phyloP scores from a whole-genome alignment of 805 yeast genomes.

The Pichia phayaonensis region DNA sequence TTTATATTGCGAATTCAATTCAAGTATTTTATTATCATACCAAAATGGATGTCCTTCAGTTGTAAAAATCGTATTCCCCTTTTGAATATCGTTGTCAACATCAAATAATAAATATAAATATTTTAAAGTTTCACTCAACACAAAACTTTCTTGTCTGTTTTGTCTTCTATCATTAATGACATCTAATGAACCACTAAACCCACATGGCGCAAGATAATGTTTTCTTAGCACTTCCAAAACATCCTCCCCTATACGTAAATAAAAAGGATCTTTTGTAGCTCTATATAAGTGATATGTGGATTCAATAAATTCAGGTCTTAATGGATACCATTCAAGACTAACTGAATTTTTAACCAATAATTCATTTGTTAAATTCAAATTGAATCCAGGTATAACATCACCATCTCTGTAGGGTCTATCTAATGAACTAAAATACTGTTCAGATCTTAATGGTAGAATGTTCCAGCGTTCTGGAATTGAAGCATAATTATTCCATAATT shows the following conservation, averaged over 20 bases:
- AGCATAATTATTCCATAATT: slow-evolving; percentile 74
- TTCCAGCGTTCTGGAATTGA: slow-evolving; percentile 89
- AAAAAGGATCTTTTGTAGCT: slow-evolving; percentile 83
- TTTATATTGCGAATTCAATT: slow-evolving; percentile 6
- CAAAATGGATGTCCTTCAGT: slow-evolving; percentile 94
- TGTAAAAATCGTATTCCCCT: slow-evolving; percentile 45
- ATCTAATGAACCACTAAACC: slow-evolving; percentile 72
- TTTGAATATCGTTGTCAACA: slow-evolving; percentile 44
- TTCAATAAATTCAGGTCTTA: slow-evolving; percentile 88
- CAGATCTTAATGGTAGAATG: slow-evolving; percentile 22
- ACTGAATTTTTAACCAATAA: slow-evolving; percentile 31
- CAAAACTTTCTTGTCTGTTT: slow-evolving; percentile 89
- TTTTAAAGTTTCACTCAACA: slow-evolving; percentile 78
- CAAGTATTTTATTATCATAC: slow-evolving; percentile 37
- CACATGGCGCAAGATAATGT: slow-evolving; percentile 57
- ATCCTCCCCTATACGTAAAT: slow-evolving; percentile 64
- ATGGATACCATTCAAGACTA: slow-evolving; percentile 81
- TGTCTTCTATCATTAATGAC: slow-evolving; percentile 54
- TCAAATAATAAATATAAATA: slow-evolving; percentile 78
- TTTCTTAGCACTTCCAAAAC: slow-evolving; percentile 48
- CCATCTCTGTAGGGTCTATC: slow-evolving; percentile 14
- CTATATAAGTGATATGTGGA: slow-evolving; percentile 76
- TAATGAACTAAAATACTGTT: slow-evolving; percentile 11
- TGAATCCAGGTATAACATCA: slow-evolving; percentile 16
- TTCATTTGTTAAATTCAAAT: slow-evolving; percentile 18